Conservation (phyloP, 371 early-diverging fungal genomes). For the Lichtheimia ornata region DNA sequence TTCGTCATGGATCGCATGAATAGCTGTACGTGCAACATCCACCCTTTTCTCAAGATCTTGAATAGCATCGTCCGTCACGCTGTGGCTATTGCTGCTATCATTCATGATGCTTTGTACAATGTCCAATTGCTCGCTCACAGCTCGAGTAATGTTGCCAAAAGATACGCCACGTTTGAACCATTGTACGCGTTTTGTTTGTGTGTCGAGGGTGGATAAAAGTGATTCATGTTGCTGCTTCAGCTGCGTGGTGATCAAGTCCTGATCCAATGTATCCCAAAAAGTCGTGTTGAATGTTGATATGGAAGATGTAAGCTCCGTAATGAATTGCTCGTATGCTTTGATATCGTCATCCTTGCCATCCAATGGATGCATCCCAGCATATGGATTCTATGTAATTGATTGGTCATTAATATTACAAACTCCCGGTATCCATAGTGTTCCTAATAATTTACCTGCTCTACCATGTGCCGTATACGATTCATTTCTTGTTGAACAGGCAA, state of each 20-base stretch:
- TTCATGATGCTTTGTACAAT: constrained; percentile 39
- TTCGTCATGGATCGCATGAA: constrained; percentile 29
- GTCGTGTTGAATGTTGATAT: constrained; percentile 8
- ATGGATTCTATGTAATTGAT: background rate
- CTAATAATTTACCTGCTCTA: constrained; percentile 10
- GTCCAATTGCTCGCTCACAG: constrained; percentile 42
- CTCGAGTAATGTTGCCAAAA: constrained; percentile 38
- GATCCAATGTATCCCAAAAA: constrained; percentile 14
- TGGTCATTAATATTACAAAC: no score
- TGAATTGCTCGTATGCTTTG: constrained; percentile 21
- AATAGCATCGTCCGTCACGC: constrained; percentile 31
- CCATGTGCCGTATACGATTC: background rate
- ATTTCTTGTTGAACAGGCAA: constrained; percentile 5
- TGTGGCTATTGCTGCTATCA: constrained; percentile 22
- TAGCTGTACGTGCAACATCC: constrained; percentile 27
- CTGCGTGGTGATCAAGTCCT: constrained; percentile 1
- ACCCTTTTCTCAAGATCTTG: constrained; percentile 37
- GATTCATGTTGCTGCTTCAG: constrained; percentile 10
- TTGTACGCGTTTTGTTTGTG: constrained; percentile 1
- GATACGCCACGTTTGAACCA: constrained; percentile 25
- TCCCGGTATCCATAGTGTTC: background rate
- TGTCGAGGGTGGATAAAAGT: background rate
- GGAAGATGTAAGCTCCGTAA: background rate
- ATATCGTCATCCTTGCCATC: constrained; percentile 31
- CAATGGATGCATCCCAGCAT: constrained; percentile 32